Evolutionary conservation across 495 filamentous ascomycete species (phyloP).

Genomic region (Aspergillus biplanus): DNA sequence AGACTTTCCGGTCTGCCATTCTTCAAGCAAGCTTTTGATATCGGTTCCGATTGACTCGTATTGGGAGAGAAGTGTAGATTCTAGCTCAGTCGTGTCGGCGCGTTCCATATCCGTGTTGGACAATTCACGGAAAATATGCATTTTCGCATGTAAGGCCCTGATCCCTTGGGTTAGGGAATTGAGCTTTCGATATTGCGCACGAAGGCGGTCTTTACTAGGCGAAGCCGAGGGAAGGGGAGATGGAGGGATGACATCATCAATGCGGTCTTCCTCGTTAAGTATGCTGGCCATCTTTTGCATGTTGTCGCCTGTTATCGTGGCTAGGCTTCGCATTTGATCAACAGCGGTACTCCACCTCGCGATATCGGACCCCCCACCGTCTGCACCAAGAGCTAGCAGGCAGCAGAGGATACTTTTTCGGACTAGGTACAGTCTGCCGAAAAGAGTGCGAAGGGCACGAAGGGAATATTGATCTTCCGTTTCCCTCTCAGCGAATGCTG

Average conservation of each 20-base stretch:
- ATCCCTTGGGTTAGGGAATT: conserved; percentile 89
- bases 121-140: conserved; percentile 90
- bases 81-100: conserved; percentile 68
- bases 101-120: conserved; percentile 76
- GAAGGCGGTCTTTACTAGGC: conserved; percentile 76
- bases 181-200: conserved; percentile 82
- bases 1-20: conserved; percentile 87
- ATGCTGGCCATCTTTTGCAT: conserved; percentile 66
- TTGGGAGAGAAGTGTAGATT: conserved; percentile 75
- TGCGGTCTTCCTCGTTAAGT: conserved; percentile 83
- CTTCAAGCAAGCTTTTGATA: conserved; percentile 77
- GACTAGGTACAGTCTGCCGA: conserved; percentile 77
- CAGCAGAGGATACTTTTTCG: conserved; percentile 85
- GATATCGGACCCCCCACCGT: conserved; percentile 80
- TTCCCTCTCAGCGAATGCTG: conserved; percentile 61
- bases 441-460: conserved; percentile 74
- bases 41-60: conserved; percentile 95
- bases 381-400: conserved; percentile 83
- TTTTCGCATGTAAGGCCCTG: conserved; percentile 88
- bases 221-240: conserved; percentile 72
- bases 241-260: conserved; percentile 56
- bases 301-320: conserved; percentile 54
- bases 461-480: conserved; percentile 79
- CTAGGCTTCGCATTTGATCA: conserved; percentile 71
- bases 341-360: conserved; percentile 76